phyloP scores from a whole-genome alignment of 352 stramenopile species.

The Globisporangium takayamanum region DNA sequence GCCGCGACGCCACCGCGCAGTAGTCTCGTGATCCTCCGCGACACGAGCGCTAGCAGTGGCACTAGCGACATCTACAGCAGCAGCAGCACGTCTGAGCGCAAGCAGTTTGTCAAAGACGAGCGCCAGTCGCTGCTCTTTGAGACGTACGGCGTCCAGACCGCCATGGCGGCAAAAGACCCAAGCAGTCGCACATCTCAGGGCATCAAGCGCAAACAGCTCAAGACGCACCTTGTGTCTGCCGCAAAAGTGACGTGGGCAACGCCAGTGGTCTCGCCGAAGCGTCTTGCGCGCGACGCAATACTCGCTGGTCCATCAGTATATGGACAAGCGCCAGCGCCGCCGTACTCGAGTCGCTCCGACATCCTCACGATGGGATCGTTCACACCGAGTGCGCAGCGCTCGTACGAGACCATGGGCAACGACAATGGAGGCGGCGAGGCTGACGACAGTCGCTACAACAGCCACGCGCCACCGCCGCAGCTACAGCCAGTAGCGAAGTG shows the following conservation, averaged over 20 bases:
- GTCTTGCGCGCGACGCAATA: constrained; percentile 22
- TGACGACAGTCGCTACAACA: not conserved
- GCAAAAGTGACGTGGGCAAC: constrained; percentile 31
- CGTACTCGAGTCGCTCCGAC: constrained; percentile 20
- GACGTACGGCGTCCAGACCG: constrained; percentile 43
- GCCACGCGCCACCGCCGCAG: constrained; percentile 5
- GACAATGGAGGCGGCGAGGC: no score
- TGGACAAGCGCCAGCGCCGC: constrained; percentile 10
- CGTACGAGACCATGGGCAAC: no score
- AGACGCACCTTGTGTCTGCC: constrained; percentile 36
- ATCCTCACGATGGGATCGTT: constrained; percentile 9
- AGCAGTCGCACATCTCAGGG: constrained; percentile 18
- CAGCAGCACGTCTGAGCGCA: constrained; percentile 15
- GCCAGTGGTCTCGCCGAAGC: constrained; percentile 18
- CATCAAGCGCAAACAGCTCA: constrained; percentile 54
- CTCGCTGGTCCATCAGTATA: constrained; percentile 8
- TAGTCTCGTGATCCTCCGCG: constrained; percentile 36
- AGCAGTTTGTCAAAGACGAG: constrained; percentile 41
- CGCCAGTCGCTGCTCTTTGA: constrained; percentile 54
- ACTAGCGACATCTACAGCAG: not conserved
- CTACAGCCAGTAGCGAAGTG: constrained; percentile 6
- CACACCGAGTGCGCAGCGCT: not conserved
- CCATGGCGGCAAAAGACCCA: constrained; percentile 4
- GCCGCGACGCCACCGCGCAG: constrained; percentile 22
- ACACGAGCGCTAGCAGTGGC: constrained; percentile 7